These are phyloP conservation scores for Diaporthe citri DNA, from an alignment of 2,329 filamentous ascomycete species.

Conservation along the genomic window DNA sequence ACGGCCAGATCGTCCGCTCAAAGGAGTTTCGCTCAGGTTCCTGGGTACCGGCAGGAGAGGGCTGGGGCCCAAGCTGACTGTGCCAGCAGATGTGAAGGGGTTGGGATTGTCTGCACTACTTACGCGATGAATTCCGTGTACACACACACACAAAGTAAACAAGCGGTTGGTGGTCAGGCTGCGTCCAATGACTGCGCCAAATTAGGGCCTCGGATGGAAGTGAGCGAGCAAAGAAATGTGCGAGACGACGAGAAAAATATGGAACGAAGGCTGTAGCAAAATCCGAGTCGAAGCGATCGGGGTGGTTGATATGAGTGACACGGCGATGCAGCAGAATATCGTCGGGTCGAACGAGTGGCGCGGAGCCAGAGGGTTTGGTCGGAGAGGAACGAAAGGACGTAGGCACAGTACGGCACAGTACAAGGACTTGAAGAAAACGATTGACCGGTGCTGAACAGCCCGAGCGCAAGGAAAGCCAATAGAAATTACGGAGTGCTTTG, in stretches of 20 bases:
- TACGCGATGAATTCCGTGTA: slow-evolving; percentile 9
- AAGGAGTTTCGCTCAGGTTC: background rate
- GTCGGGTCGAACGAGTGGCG: slow-evolving; percentile 30
- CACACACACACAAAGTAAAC: slow-evolving; percentile 21
- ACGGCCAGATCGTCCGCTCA: background rate
- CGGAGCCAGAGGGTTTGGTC: slow-evolving; percentile 21
- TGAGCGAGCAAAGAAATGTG: slow-evolving; percentile 18
- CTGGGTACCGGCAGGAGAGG: background rate
- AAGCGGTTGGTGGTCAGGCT: slow-evolving; percentile 7
- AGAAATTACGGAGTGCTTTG: slow-evolving; percentile 11
- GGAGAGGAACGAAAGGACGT: slow-evolving; percentile 34
- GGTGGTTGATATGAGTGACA: slow-evolving; percentile 29
- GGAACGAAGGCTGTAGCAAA: slow-evolving; percentile 8
- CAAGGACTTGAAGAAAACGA: slow-evolving; percentile 33
- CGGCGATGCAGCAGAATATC: slow-evolving; percentile 31
- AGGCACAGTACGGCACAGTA: slow-evolving; percentile 34
- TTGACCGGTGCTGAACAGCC: slow-evolving; percentile 30
- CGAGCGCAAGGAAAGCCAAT: slow-evolving; percentile 25
- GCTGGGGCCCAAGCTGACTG: slow-evolving; percentile 6
- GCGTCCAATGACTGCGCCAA: slow-evolving; percentile 21
- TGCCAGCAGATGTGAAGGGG: background rate
- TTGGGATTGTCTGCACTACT: slow-evolving; percentile 18
- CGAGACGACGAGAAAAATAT: slow-evolving; percentile 27
- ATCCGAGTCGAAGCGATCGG: slow-evolving; percentile 27
- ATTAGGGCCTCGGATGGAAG: slow-evolving; percentile 2